Conservation (phyloP, 2,329 filamentous ascomycete species). For the Fusarium miscanthi region DNA sequence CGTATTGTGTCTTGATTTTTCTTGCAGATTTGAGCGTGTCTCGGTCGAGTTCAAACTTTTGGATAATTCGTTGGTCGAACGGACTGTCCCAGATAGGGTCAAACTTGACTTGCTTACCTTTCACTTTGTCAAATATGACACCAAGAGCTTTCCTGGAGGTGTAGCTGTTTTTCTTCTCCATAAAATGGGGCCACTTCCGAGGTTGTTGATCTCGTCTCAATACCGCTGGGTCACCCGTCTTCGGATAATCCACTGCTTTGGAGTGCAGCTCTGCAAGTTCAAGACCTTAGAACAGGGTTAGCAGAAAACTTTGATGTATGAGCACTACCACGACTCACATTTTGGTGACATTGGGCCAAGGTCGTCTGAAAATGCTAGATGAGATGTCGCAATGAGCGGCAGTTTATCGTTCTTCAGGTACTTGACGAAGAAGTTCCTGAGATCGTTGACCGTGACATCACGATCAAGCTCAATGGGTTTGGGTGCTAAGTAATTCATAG, state of each 20-base stretch:
- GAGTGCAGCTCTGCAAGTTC: slow-evolving; percentile 85
- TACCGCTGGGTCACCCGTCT: slow-evolving; percentile 82
- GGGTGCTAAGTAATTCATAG: slow-evolving; percentile 80
- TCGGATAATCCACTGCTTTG: slow-evolving; percentile 91
- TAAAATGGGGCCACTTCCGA: slow-evolving; percentile 82
- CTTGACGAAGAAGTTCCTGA: slow-evolving; percentile 86
- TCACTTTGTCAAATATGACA: slow-evolving; percentile 81
- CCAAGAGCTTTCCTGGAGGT: slow-evolving; percentile 79
- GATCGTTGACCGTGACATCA: slow-evolving; percentile 76
- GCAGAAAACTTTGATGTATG: not conserved
- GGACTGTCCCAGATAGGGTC: slow-evolving; percentile 74
- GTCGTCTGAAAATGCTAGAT: slow-evolving; percentile 80
- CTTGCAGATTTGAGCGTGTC: slow-evolving; percentile 68
- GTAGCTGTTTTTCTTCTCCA: slow-evolving; percentile 77
- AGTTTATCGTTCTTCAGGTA: slow-evolving; percentile 94
- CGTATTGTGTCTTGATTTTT: slow-evolving; percentile 80
- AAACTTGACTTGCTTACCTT: slow-evolving; percentile 69
- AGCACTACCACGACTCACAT: slow-evolving; percentile 62
- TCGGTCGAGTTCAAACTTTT: slow-evolving; percentile 66
- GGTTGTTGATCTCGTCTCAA: slow-evolving; percentile 73
- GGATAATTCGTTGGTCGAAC: slow-evolving; percentile 82
- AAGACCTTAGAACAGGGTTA: slow-evolving; percentile 59
- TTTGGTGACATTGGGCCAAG: slow-evolving; percentile 73
- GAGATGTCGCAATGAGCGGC: slow-evolving; percentile 81
- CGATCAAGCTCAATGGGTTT: slow-evolving; percentile 66